These are phyloP conservation scores for Anaeromyces robustus DNA, from an alignment of 192 early-diverging fungal genomes.

Conservation along the genomic window DNA sequence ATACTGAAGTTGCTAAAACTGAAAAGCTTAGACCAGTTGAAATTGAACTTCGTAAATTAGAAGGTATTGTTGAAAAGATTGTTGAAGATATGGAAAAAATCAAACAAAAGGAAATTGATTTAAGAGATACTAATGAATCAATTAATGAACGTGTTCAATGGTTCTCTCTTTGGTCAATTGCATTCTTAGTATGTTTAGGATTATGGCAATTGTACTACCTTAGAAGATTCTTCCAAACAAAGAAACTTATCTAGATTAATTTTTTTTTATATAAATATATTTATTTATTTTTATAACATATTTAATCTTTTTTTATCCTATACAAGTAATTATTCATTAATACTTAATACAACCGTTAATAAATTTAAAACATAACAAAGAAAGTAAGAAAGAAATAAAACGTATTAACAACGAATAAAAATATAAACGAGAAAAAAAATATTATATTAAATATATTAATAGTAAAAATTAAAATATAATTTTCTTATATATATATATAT, in stretches of 20 bases:
- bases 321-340: no score
- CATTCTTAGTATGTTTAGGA: slow-evolving; percentile 50
- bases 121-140: slow-evolving; percentile 84
- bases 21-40: slow-evolving; percentile 81
- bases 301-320: no score
- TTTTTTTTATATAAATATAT: no score
- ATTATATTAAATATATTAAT: no score
- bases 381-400: no score
- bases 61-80: slow-evolving; percentile 58
- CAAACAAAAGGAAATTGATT: slow-evolving; percentile 58
- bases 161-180: slow-evolving; percentile 60
- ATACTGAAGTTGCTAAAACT: slow-evolving; percentile 40
- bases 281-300: no score
- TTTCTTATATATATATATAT: no score
- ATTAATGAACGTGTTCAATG: slow-evolving; percentile 79
- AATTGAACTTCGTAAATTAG: slow-evolving; percentile 66
- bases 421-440: no score
- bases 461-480: no score
- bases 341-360: no score
- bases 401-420: no score
- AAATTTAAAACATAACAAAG: no score
- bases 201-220: slow-evolving; percentile 75
- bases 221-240: slow-evolving; percentile 71
- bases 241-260: slow-evolving; percentile 56
- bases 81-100: slow-evolving; percentile 73